phyloP scores from a whole-genome alignment of 1,284 basidiomycete genomes.

The Leccinum solheimii region DNA sequence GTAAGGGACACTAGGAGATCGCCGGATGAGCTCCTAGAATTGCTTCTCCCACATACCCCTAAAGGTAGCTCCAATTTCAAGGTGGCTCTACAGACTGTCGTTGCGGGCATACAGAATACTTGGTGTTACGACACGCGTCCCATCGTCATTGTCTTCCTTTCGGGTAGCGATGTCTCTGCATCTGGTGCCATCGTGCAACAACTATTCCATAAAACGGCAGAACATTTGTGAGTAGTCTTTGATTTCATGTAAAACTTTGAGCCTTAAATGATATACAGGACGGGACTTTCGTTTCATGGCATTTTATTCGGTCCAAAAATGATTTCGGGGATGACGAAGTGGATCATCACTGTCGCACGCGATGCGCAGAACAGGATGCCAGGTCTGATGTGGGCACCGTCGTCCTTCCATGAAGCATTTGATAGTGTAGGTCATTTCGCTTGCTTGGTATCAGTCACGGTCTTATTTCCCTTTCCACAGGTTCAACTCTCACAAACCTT shows the following conservation, averaged over 20 bases:
- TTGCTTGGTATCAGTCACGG: too few species aligned
- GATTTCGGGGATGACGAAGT: conserved; percentile 14
- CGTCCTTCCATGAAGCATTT: conserved; percentile 49
- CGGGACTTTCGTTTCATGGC: conserved; percentile 56
- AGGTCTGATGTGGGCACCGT: too few species aligned
- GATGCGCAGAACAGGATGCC: conserved; percentile 40
- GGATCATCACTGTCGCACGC: too few species aligned
- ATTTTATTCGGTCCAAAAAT: conserved; percentile 53
- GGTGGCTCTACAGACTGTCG: conserved; percentile 38
- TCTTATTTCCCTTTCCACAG: too few species aligned
- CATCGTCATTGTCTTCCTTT: conserved; percentile 60
- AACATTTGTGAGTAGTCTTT: conserved; percentile 43
- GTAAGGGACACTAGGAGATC: conserved; percentile 47
- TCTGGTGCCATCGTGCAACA: conserved; percentile 40
- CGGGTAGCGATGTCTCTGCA: conserved; percentile 47
- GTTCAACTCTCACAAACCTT: too few species aligned
- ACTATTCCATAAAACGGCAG: conserved; percentile 43
- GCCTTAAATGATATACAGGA: conserved; percentile 35
- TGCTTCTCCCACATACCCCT: conserved; percentile 36
- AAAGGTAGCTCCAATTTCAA: too few species aligned
- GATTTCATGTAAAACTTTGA: too few species aligned
- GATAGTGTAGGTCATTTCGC: conserved; percentile 43
- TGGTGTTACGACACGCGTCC: conserved; percentile 55
- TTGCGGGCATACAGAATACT: conserved; percentile 38
- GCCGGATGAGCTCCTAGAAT: conserved; percentile 46